phyloP scores from a whole-genome alignment of 2,329 filamentous ascomycete species.

The Fusarium buxicola region DNA sequence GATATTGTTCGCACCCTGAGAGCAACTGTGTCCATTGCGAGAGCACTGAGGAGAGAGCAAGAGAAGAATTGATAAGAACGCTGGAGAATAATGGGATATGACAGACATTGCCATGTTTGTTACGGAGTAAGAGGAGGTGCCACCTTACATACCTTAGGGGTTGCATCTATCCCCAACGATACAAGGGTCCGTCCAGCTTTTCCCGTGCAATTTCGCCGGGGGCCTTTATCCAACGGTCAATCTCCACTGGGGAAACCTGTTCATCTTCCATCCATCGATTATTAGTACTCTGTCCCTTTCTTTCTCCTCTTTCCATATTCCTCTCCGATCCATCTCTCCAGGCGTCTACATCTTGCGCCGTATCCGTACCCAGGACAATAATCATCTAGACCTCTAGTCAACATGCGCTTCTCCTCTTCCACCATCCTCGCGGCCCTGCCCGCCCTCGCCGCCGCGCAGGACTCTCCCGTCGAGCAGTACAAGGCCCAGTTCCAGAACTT shows the following conservation, averaged over 20 bases:
- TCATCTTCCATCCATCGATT: slow-evolving; percentile 21
- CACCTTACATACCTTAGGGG: too few relatives aligned
- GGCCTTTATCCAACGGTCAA: slow-evolving; percentile 39
- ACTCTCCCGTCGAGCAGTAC: slow-evolving; percentile 65
- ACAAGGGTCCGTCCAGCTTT: slow-evolving; percentile 43
- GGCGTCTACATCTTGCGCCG: slow-evolving; percentile 10
- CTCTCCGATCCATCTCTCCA: slow-evolving; percentile 11
- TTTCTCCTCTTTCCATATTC: slow-evolving; percentile 14
- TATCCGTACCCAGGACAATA: slow-evolving; percentile 8
- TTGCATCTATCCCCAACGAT: slow-evolving; percentile 40
- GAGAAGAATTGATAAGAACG: not conserved
- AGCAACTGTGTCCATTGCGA: slow-evolving; percentile 9
- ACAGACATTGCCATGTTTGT: slow-evolving; percentile 1
- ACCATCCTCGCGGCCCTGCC: slow-evolving; percentile 66
- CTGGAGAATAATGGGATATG: not conserved
- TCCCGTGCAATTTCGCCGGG: slow-evolving; percentile 40
- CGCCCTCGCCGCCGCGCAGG: slow-evolving; percentile 65
- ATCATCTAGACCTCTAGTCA: slow-evolving; percentile 38
- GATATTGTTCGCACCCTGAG: not conserved
- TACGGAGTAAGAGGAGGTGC: too few relatives aligned
- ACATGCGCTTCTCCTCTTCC: slow-evolving; percentile 69
- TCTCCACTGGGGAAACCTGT: slow-evolving; percentile 41
- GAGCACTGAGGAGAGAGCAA: not conserved
- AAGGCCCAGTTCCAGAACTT: slow-evolving; percentile 73
- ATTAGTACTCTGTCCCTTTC: slow-evolving; percentile 17